A percentile compares a stretch with the other conserved stretches of the same genome.
These are phyloP conservation scores for Russula vinacea DNA, from an alignment of 768 basidiomycete genomes.

Conservation along the genomic window DNA sequence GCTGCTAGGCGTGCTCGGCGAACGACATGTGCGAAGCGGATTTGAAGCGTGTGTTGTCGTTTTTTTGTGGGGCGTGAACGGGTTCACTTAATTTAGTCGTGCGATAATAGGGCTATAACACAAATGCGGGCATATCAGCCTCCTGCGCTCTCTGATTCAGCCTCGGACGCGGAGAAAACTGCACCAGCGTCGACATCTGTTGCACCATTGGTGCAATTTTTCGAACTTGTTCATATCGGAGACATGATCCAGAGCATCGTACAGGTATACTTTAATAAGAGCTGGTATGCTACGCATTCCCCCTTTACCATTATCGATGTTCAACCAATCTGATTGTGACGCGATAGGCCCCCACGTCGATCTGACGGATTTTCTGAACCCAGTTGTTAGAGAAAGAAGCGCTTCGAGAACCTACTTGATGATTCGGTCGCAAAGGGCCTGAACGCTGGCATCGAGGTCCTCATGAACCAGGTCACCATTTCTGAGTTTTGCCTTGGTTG, in stretches of 20 bases:
- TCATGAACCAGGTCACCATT: slow-evolving; percentile 82
- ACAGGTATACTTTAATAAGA: slow-evolving; percentile 98
- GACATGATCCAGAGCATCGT: slow-evolving; percentile 98
- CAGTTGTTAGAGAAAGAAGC: slow-evolving; percentile 95
- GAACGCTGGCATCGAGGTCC: slow-evolving; percentile 91
- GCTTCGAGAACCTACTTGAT: slow-evolving; percentile 88
- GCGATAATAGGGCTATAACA: slow-evolving; percentile 64
- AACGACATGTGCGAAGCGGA: slow-evolving; percentile 75
- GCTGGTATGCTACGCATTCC: slow-evolving; percentile 50
- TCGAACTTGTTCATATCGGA: slow-evolving; percentile 94
- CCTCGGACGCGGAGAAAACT: slow-evolving; percentile 62
- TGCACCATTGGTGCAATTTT: slow-evolving; percentile 92
- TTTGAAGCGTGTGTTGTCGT: slow-evolving; percentile 49
- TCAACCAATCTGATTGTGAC: neutral
- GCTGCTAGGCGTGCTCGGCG: slow-evolving; percentile 71
- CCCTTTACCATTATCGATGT: slow-evolving; percentile 2
- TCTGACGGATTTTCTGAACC: slow-evolving; percentile 88
- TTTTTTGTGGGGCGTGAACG: neutral
- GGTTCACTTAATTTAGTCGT: neutral
- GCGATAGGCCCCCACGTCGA: slow-evolving; percentile 79
- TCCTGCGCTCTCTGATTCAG: slow-evolving; percentile 50
- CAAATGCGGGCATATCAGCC: slow-evolving; percentile 91
- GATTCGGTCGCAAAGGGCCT: slow-evolving; percentile 91
- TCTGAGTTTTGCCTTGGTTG: slow-evolving; percentile 2
- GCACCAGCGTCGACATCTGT: slow-evolving; percentile 42